Conservation (phyloP, 2,329 filamentous ascomycete genomes). For the Cladosporium halotolerans region DNA sequence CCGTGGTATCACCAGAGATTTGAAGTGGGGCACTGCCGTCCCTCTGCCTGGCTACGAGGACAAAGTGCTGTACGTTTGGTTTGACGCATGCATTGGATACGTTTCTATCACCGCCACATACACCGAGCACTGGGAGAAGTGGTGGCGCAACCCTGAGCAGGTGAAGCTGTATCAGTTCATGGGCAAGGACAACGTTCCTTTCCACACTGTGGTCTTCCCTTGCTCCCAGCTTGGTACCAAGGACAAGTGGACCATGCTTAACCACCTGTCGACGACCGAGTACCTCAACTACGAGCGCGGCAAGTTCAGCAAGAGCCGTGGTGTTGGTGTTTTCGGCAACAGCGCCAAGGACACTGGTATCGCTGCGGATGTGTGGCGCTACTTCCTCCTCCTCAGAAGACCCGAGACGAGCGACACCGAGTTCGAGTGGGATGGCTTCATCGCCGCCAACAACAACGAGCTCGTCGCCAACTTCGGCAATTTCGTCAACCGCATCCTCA, state of each 20-base stretch:
- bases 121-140: conserved; percentile 82
- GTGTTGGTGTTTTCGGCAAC: conserved; percentile 86
- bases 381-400: conserved; percentile 78
- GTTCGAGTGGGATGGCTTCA: conserved; percentile 83
- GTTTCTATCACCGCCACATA: conserved; percentile 91
- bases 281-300: conserved; percentile 83
- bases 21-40: conserved; percentile 76
- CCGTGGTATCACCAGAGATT: conserved; percentile 83
- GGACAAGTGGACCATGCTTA: conserved; percentile 82
- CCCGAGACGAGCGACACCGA: conserved; percentile 83
- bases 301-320: conserved; percentile 89
- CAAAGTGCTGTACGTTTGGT: conserved; percentile 89
- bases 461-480: conserved; percentile 68
- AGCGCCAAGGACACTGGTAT: conserved; percentile 82
- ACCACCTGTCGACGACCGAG: conserved; percentile 83
- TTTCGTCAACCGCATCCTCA: conserved; percentile 54
- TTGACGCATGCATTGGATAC: conserved; percentile 90
- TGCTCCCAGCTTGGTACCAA: conserved; percentile 76
- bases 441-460: conserved; percentile 80
- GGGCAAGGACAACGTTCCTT: conserved; percentile 84
- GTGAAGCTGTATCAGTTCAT: conserved; percentile 92
- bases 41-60: conserved; percentile 58
- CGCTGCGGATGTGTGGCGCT: conserved; percentile 82
- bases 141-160: conserved; percentile 87
- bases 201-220: conserved; percentile 90